phyloP scores from a whole-genome alignment of 345 rosid species.

The Pistacia atlantica region DNA sequence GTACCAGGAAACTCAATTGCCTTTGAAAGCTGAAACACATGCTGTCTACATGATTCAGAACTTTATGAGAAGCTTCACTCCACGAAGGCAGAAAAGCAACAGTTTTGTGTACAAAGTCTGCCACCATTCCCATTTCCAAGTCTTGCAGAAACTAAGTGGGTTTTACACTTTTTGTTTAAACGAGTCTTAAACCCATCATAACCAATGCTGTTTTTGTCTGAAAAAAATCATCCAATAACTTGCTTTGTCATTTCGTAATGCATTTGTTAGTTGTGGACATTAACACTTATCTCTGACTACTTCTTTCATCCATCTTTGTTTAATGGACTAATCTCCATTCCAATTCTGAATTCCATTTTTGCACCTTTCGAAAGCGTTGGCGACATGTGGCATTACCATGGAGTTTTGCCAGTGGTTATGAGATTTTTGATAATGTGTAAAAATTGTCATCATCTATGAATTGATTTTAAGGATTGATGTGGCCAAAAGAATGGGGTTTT shows the following conservation, averaged over 20 bases:
- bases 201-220: neutral
- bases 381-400: neutral
- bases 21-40: neutral
- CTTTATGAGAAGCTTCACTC: neutral
- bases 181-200: neutral
- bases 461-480: too few species aligned
- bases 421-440: neutral
- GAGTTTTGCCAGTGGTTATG: neutral
- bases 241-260: neutral
- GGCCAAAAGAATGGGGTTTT: too few species aligned
- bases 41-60: neutral
- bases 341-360: conserved; percentile 10
- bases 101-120: neutral
- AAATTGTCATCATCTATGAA: too few species aligned
- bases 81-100: neutral
- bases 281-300: neutral
- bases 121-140: neutral
- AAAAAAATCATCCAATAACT: neutral
- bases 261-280: conserved; percentile 5
- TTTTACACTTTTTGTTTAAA: neutral
- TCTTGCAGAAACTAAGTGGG: neutral
- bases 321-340: conserved; percentile 20
- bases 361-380: neutral
- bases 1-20: neutral
- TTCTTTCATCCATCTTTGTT: neutral